These are phyloP conservation scores for Kwoniella newhampshirensis DNA, from an alignment of 768 basidiomycete genomes.

Conservation along the genomic window DNA sequence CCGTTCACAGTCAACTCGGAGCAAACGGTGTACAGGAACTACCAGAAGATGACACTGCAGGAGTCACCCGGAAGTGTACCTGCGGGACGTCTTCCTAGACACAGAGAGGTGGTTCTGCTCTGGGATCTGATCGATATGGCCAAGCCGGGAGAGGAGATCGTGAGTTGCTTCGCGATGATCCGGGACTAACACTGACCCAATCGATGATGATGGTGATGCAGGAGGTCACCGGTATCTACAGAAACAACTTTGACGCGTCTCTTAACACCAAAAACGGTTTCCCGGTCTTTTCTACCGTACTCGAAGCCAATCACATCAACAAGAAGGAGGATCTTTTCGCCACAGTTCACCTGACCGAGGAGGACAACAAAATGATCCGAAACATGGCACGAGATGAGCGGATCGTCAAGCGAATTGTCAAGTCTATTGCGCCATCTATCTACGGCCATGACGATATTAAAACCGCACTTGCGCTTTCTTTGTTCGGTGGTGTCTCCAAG, in stretches of 20 bases:
- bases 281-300: slow-evolving; percentile 96
- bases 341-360: slow-evolving; percentile 95
- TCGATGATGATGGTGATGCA: slow-evolving; percentile 50
- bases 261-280: slow-evolving; percentile 99
- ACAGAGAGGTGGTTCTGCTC: slow-evolving; percentile 91
- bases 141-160: slow-evolving; percentile 97
- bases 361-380: slow-evolving; percentile 91
- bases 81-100: slow-evolving; percentile 91
- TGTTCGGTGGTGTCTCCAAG: slow-evolving; percentile 91
- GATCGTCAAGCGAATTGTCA: slow-evolving; percentile 94
- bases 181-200: background rate
- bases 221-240: slow-evolving; percentile 97
- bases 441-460: slow-evolving; percentile 99
- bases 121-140: slow-evolving; percentile 99
- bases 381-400: slow-evolving; percentile 83
- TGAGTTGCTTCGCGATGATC: slow-evolving; percentile 55
- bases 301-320: slow-evolving; percentile 97
- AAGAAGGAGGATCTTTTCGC: slow-evolving; percentile 99
- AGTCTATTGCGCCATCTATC: slow-evolving; percentile 97
- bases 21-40: slow-evolving; percentile 96
- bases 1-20: slow-evolving; percentile 97
- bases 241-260: slow-evolving; percentile 98
- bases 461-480: slow-evolving; percentile 89
- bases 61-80: slow-evolving; percentile 98
- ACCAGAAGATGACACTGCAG: slow-evolving; percentile 97